Conservation (phyloP, 2,329 filamentous ascomycete species). For the Lachnellula willkommii region DNA sequence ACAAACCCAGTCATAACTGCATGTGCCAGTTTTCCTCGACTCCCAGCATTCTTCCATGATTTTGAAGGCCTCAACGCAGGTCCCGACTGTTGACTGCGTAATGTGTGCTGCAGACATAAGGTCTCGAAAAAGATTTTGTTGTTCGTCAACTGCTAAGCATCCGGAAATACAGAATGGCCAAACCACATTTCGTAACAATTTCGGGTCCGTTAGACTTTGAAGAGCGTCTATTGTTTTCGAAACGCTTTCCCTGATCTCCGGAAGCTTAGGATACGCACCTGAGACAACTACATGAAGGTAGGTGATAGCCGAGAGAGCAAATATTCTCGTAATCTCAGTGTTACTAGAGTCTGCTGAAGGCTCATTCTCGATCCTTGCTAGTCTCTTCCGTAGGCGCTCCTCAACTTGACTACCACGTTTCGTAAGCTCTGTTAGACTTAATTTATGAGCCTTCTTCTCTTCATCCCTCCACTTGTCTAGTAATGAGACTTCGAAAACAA, state of each 20-base stretch:
- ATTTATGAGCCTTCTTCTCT: background rate
- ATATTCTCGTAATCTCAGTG: slow-evolving; percentile 9
- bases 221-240: slow-evolving; percentile 10
- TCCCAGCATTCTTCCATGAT: slow-evolving; percentile 27
- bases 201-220: background rate
- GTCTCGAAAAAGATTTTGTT: background rate
- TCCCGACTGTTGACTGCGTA: background rate
- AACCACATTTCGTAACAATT: background rate
- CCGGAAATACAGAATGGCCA: slow-evolving; percentile 7
- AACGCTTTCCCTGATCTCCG: slow-evolving; percentile 17
- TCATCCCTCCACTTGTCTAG: slow-evolving; percentile 6
- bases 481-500: background rate
- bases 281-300: slow-evolving; percentile 20
- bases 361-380: slow-evolving; percentile 2
- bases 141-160: background rate
- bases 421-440: slow-evolving; percentile 2
- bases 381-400: background rate
- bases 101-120: background rate
- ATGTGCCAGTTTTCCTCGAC: background rate
- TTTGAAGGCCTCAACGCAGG: background rate
- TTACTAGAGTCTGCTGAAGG: no score
- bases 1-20: background rate
- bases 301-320: slow-evolving; percentile 12
- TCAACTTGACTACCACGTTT: slow-evolving; percentile 1
- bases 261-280: slow-evolving; percentile 15